phyloP scores from a whole-genome alignment of 768 basidiomycete genomes.

The Mycena polygramma region DNA sequence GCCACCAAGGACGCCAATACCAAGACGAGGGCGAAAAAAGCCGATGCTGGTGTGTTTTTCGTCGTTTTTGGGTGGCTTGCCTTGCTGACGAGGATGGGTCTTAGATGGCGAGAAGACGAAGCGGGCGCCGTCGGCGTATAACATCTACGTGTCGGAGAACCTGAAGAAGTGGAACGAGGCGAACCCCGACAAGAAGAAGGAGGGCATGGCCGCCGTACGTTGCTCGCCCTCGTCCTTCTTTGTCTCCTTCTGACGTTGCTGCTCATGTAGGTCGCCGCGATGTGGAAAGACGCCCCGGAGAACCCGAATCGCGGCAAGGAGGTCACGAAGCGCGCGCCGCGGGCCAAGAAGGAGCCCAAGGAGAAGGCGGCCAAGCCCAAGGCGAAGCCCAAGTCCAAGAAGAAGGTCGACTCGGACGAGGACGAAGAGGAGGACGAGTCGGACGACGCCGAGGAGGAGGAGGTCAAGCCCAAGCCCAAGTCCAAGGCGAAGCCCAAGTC shows the following conservation, averaged over 20 bases:
- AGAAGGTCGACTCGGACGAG: slow-evolving; percentile 27
- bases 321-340: slow-evolving; percentile 46
- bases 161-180: slow-evolving; percentile 71
- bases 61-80: not conserved
- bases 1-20: slow-evolving; percentile 69
- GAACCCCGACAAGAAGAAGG: slow-evolving; percentile 64
- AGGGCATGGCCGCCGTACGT: slow-evolving; percentile 64
- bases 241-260: not conserved
- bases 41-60: slow-evolving; percentile 49
- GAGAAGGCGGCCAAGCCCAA: slow-evolving; percentile 48
- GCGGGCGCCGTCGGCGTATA: slow-evolving; percentile 71
- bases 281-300: slow-evolving; percentile 72
- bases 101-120: slow-evolving; percentile 59
- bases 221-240: not conserved
- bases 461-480: slow-evolving; percentile 30
- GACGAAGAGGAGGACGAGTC: slow-evolving; percentile 26
- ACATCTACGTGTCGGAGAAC: slow-evolving; percentile 66
- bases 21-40: slow-evolving; percentile 49
- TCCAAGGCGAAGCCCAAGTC: slow-evolving; percentile 36
- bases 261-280: slow-evolving; percentile 60
- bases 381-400: slow-evolving; percentile 34
- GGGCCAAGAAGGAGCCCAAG: slow-evolving; percentile 62
- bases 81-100: slow-evolving; percentile 3
- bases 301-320: slow-evolving; percentile 72
- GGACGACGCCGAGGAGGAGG: slow-evolving; percentile 34